Base-by-base conservation (phyloP, 345 rosid genomes). In the Barbarea vulgaris region DNA sequence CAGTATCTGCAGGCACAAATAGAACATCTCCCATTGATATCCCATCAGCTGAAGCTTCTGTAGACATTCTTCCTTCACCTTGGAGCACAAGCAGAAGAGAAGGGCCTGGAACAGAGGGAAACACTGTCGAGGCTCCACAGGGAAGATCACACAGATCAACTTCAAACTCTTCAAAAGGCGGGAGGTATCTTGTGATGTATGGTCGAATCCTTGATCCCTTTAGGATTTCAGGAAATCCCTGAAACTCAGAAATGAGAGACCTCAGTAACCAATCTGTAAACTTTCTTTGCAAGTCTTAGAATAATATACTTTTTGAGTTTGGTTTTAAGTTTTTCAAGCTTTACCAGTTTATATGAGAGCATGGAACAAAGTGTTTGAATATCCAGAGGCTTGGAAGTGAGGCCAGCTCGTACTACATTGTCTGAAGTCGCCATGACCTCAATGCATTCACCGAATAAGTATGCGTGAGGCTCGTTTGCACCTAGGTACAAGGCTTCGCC, bases 371-470 rank as follows among this genome's bases (percentile, higher is more conserved):
- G 95, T 34, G 98, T 87, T 73, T 84, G 87, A 56, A 89, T 77
- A 69, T 96, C 99, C 71, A 91, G 85, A 68, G 83, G 85, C 80
- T 96, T 96, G 60, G 98, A 89, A 66, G 99, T 96, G 73, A 96
- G 95, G 68, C 99, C 99, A 74, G 99, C 99, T 47, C 99, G 87
- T 41, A 96, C 98, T 62, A 93, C 99, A 59, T 93, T 96, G 87
- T 96, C 98, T 21, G 99, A 96, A 51, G 99, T 89, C 18, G 98
- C 99, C 99, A 96, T 96, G 88, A 96, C 90, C 65, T 96, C 99
- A 24, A 93, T 46, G 77, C 98, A 93, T 14, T 96, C 99, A 12
- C 99, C 99, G 12, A 67, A 83, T 59, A 96, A 67, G 68, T 96
- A 96, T 0, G 99, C 99, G 58, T 96, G 99, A 7, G 97, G 99